Base-by-base conservation (phyloP, 169 alveolate genomes). In the Cryptosporidium parvum region DNA sequence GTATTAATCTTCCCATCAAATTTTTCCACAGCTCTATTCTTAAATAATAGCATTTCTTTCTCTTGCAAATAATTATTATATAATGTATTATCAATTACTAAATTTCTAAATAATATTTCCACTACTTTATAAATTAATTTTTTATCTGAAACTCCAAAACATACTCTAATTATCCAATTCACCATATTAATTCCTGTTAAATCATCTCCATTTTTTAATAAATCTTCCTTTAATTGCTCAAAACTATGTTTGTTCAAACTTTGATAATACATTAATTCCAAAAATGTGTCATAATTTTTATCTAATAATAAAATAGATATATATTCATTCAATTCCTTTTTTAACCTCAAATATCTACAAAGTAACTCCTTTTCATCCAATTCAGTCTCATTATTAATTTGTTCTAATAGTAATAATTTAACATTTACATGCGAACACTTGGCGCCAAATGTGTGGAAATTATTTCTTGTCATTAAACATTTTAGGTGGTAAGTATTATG, bases 241-340 rank as follows among this genome's bases (percentile, higher is more conserved):
- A 65, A 21, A 26, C 23, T 9, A 56, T 21, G 3, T 6, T 21
- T 10, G 8, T 23, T 26, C 35, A 56, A 56, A 10, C 37, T 56
- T 8, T 37, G 53, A 37, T 65, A 65, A 12, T 65, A 65, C 53
- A 65, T 37, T n/a, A 65, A 29, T 29, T 65, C 72, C 51, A 65
- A 29, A n/a, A 65, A 65, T 10, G 12, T 33, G 6, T 65, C 72
- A 10, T 33, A 65, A 65, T 65, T 65, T 52, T 29, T 31, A 14
- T 65, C 72, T 29, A 65, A 65, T 21, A 65, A 23, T 21, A 33
- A 31, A 33, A 65, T 65, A 1, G 44, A 37, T 35, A 65, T 29
- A 33, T 26, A 37, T 52, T 26, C 51, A 33, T 65, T 65, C 29
- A 65, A 10, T 12, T 65, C 72, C 51, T 65, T 65, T 10, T 65